Evolutionary conservation across 2,329 filamentous ascomycete genomes (phyloP), one percentile per base, ranked within the genome.

Genomic region (Colletotrichum sp.): DNA sequence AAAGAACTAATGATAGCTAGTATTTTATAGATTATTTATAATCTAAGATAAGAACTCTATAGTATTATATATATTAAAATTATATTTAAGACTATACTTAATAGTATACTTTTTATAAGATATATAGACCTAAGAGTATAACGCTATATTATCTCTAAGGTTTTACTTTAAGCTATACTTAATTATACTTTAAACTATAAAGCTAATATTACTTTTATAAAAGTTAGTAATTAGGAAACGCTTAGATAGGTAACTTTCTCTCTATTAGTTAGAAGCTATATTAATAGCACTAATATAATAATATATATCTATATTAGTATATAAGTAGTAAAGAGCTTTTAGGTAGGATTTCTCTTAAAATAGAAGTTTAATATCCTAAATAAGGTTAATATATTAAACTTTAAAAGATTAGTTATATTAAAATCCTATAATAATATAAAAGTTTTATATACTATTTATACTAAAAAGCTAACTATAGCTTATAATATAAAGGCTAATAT

Each of bases 121-220:
- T n/a, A 44, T 44, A 44, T n/a, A n/a, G 1, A n/a, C 5, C 1
- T 44, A 44, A n/a, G 2, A 10, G 9, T 3, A 10, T 44, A 44
- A 5, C 6, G 12, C 1, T 57, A 57, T 24, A 57, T 15, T 16
- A 26, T 28, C 2, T 24, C 2, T 8, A 57, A 15, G 26, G 1
- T 2, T 8, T 28, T 21, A 36, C 1, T 28, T 3, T 24, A 24
- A 26, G 0, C 2, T 5, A 26, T 57, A 3, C 2, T 0, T 26
- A 57, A 57, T 9, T 24, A 24, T 57, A 26, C 3, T 5, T 26
- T 57, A 26, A 24, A 24, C 7, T 57, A 57, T 24, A 26, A 57
- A 24, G 1, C 6, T 57, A 57, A 24, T 24, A 28, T 57, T 57
- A 57, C 1, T 2, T 1, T 57, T 44, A 44, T 44, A 44, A 0